Evolutionary conservation across 495 filamentous ascomycete genomes (phyloP).

Genomic region (Hypoxylon lienhwacheense): DNA sequence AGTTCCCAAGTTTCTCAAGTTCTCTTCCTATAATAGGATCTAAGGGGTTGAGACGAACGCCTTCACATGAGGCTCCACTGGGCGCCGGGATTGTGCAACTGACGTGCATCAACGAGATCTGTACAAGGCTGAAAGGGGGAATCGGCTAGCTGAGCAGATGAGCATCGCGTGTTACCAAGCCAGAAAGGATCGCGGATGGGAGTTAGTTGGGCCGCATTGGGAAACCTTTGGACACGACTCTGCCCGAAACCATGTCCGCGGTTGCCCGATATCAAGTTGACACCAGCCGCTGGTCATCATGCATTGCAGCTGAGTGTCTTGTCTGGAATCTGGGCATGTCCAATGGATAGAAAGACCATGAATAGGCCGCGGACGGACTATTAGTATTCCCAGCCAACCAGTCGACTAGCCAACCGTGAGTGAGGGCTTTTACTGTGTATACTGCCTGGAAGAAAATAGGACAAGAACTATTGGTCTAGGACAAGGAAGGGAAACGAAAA

Average conservation of each 20-base stretch:
- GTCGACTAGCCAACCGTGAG: conserved; percentile 19
- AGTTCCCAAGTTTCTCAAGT: too few relatives aligned
- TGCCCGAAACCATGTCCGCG: conserved; percentile 22
- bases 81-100: conserved; percentile 27
- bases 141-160: conserved; percentile 31
- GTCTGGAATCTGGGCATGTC: too few relatives aligned
- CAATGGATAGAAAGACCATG: conserved; percentile 25
- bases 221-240: conserved; percentile 23
- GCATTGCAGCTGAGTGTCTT: conserved; percentile 29
- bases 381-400: conserved; percentile 12
- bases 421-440: too few relatives aligned
- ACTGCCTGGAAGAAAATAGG: conserved; percentile 1
- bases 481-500: conserved; percentile 11
- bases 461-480: conserved; percentile 19
- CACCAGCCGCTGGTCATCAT: conserved; percentile 36
- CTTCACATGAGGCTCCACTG: conserved; percentile 32
- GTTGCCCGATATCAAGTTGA: conserved; percentile 27
- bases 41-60: conserved; percentile 26
- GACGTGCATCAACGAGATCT: conserved; percentile 41
- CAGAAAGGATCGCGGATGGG: conserved; percentile 25
- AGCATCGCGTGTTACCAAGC: conserved; percentile 31
- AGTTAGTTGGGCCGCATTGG: conserved; percentile 34
- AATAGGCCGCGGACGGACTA: conserved; percentile 30
- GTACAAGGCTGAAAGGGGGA: conserved; percentile 43
- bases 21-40: conserved; percentile 17